A percentile compares a stretch with the other conserved stretches of the same genome.
Evolutionary conservation across 2,329 filamentous ascomycete genomes (phyloP).

Genomic region (Phaeomoniella chlamydospora): DNA sequence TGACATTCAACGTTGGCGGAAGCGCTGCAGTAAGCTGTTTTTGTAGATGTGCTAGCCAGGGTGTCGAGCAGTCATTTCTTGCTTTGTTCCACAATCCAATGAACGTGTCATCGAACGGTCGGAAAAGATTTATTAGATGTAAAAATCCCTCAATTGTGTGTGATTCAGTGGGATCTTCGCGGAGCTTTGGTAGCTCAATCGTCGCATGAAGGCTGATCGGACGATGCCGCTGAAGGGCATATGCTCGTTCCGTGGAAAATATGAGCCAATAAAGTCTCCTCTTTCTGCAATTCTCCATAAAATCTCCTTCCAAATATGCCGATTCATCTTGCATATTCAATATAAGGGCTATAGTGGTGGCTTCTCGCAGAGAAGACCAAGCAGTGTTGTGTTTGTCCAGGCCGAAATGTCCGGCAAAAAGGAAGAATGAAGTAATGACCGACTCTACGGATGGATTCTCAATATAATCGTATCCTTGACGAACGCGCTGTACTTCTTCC

Average conservation of each 20-base stretch:
- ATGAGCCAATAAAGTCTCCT: constrained; percentile 61
- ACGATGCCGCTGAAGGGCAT: constrained; percentile 51
- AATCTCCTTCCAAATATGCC: constrained; percentile 42
- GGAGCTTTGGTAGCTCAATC: constrained; percentile 42
- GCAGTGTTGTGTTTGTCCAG: constrained; percentile 61
- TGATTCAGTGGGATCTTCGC: constrained; percentile 42
- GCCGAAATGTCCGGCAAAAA: constrained; percentile 59
- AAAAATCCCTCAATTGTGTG: constrained; percentile 41
- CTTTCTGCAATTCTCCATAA: constrained; percentile 46
- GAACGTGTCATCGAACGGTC: constrained; percentile 51
- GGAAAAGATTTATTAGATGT: constrained; percentile 48
- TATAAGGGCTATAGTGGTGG: constrained; percentile 47
- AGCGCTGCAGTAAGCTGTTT: constrained; percentile 29
- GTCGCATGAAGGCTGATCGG: constrained; percentile 53
- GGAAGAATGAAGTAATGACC: constrained; percentile 59
- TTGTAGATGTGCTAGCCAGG: constrained; percentile 44
- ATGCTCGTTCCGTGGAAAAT: constrained; percentile 56
- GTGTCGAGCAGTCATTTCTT: constrained; percentile 38
- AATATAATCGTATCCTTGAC: constrained; percentile 23
- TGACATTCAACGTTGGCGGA: constrained; percentile 8
- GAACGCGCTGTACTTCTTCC: constrained; percentile 43
- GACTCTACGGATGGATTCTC: constrained; percentile 24
- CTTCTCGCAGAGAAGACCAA: constrained; percentile 68
- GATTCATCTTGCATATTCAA: constrained; percentile 28
- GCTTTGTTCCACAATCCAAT: constrained; percentile 54